Base-by-base conservation (phyloP, 345 rosid genomes). In the Bruguiera gymnorhiza region DNA sequence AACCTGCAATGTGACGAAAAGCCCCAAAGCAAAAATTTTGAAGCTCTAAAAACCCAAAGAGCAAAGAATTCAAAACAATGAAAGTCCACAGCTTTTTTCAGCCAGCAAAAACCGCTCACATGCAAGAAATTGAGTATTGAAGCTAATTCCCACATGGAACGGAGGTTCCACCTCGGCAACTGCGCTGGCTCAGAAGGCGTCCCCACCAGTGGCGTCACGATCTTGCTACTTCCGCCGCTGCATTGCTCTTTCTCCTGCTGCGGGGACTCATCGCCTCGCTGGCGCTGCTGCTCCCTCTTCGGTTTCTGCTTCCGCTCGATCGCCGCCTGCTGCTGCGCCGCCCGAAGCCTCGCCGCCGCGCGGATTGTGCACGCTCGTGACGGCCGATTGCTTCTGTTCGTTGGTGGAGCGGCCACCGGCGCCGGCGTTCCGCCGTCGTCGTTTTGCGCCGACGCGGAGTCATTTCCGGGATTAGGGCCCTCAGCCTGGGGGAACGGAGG, bases 141-240 rank as follows among this genome's bases (percentile, higher is more conserved):
- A 78, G 97, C 97, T 80, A 96, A 82, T 81, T 96, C 96, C 98
- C 98, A 92, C 96, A 92, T 96, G 29, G 90, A 91, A 61, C 98
- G 92, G 73, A 96, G 93, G 74, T 69, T 92, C 99, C 99, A 90
- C 65, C 99, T 82, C 26, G 96, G 89, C 84, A 90, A 74, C 86
- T 87, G 98, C 6, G 95, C 78, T 24, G 95, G 85, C 76, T 88
- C 92, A 6, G 96, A 43, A 11, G 50, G 98, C 30, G 86, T 81
- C 39, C 77, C 88, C 23, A 90, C 95, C 66, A 96, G 80, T 26
- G 84, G 86, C 71, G 98, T 96, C 30, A 90, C 76, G n/a, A 88
- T 86, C 84, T 82, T 88, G 66, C 81, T 81, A 58, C 77, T 81
- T 30, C 80, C 80, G 24, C 81, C 79, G 31, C 82, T 65, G 61